Evolutionary conservation across 2,329 filamentous ascomycete species (phyloP), one percentile per base, ranked within the genome.

Genomic region (Epichloe amarillans): DNA sequence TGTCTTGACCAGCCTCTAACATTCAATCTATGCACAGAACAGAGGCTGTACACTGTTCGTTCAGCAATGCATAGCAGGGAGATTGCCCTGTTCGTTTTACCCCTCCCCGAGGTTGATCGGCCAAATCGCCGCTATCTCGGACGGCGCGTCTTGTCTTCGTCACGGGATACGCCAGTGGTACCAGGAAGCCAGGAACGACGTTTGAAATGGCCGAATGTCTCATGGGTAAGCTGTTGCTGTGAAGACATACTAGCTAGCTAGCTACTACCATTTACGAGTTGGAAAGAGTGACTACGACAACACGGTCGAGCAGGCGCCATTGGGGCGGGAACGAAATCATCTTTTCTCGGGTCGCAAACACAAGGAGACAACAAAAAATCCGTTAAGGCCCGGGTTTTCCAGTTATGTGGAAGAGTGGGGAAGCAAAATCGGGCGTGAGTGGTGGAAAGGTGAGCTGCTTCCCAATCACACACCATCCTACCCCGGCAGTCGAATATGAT

Each of bases 401-500:
- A 15, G 12, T 38, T 38, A 15, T 15, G 17, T 30, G 8, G 8
- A 30, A 23, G 17, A 21, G 40, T 42, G 17, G 40, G 39, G 40
- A 42, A 19, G 19, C 40, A 5, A 23, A 21, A 10, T 42, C 11
- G 17, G 40, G 40, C 19, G 40, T 42, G 40, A 42, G 15, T 19
- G 33, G 45, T 23, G 15, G 10, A 21, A 30, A 30, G 26, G 26
- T 30, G 26, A 30, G 33, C 5, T 41, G 6, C 12, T 40, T 21
- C 19, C 4, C 12, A 44, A n/a, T 4, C 14, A 17, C 50, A 51
- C 50, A 26, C 45, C 38, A 47, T 38, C 44, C 19, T 37, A 15
- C 46, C 49, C 46, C 46, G 46, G 50, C 50, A 48, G 46, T 49
- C 50, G 21, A 45, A 49, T 15, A 39, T 49, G 46, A 47, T 41